Base-by-base conservation (phyloP, 192 early-diverging fungal species). In the Mortierella hygrophila region DNA sequence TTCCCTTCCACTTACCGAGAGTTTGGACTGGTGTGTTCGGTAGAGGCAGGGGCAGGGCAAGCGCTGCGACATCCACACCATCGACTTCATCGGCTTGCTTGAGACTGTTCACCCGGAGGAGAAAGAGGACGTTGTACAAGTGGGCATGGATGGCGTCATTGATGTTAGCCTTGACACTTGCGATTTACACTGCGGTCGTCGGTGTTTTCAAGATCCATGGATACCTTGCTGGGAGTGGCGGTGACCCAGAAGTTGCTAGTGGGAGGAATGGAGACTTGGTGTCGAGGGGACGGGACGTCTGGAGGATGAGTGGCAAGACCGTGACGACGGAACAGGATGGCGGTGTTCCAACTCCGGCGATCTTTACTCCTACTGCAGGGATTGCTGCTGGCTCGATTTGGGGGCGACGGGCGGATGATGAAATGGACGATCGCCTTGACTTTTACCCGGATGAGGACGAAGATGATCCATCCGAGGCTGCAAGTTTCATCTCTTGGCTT, bases 401-500 rank as follows among this genome's bases (percentile, higher is more conserved):
- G 72, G 2, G 32, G 15, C 72, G 44, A 49, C 72, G 26, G 26
- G 60, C 60, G 60, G 29, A 32, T 10, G 60, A 35, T 29, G 60
- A 65, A 65, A 65, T n/a, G 74, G 74, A 35, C 29, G 74, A 75
- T 32, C 23, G 38, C 18, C 46, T 75, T 23, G 54, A 75, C 52
- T 21, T n/a, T 20, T 75, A 75, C 37, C 54, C 74, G 10, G 74
- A 75, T 10, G 74, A 75, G 52, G 38, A 57, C 5, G 52, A 75
- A 21, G 74, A 75, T 52, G 74, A 60, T 3, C 35, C 52, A 13
- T 23, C 35, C 15, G 74, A 75, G 52, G 46, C 74, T 23, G 32
- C 74, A 57, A 75, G 54, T 52, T 75, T 75, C 37, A n/a, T 75
- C 5, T 9, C 54, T 15, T 75, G 74, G 74, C 46, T 75, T 11